Conservation (phyloP, 2,329 filamentous ascomycete genomes). For the Claviceps sp. region DNA sequence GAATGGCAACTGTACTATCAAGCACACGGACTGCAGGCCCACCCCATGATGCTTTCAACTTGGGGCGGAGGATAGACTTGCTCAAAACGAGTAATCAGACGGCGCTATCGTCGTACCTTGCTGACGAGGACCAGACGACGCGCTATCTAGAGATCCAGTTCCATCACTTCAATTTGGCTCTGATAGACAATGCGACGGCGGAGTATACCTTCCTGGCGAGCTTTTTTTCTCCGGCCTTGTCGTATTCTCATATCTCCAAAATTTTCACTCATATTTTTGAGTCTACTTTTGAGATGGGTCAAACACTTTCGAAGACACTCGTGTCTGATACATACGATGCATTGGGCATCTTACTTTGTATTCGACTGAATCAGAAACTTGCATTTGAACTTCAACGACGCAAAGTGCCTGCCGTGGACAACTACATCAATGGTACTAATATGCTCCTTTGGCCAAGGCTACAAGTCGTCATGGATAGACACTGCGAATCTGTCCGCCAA, state of each 20-base stretch:
- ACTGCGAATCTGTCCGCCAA: slow-evolving; percentile 72
- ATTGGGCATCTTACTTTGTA: slow-evolving; percentile 77
- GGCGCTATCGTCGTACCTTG: slow-evolving; percentile 75
- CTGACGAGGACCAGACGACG: slow-evolving; percentile 73
- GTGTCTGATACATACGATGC: slow-evolving; percentile 69
- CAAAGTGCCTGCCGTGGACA: slow-evolving; percentile 77
- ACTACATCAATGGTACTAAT: slow-evolving; percentile 85
- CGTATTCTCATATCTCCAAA: slow-evolving; percentile 63
- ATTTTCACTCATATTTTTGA: slow-evolving; percentile 84
- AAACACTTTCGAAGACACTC: slow-evolving; percentile 60
- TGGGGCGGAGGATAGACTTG: slow-evolving; percentile 76
- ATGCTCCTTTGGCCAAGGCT: slow-evolving; percentile 96
- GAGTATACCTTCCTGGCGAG: slow-evolving; percentile 89
- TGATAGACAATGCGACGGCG: slow-evolving; percentile 85
- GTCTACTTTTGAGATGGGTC: slow-evolving; percentile 75
- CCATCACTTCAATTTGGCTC: slow-evolving; percentile 83
- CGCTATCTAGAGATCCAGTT: slow-evolving; percentile 89
- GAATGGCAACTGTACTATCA: slow-evolving; percentile 47
- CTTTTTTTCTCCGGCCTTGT: slow-evolving; percentile 72
- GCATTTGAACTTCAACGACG: slow-evolving; percentile 89
- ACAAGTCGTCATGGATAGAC: slow-evolving; percentile 84
- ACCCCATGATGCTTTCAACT: slow-evolving; percentile 74
- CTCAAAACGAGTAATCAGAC: slow-evolving; percentile 59
- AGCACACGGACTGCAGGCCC: slow-evolving; percentile 32
- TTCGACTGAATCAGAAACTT: slow-evolving; percentile 83